phyloP scores from a whole-genome alignment of 1,139 yeast genomes.

The Candida tetrigidarum region DNA sequence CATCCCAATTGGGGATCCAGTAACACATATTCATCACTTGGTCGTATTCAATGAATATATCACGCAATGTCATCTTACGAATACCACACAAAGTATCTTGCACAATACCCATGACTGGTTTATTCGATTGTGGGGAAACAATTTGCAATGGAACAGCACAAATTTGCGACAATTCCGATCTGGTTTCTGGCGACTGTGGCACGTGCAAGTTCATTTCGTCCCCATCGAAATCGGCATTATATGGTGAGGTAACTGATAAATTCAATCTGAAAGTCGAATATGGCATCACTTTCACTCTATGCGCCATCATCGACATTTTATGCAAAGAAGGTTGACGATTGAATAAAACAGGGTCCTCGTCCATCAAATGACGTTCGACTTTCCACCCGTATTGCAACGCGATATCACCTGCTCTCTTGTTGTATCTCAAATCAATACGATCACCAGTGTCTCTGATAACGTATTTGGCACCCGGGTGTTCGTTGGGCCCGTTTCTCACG shows the following conservation, averaged over 20 bases:
- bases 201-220: constrained; percentile 99
- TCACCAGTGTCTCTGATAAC: constrained; percentile 99
- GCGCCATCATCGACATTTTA: constrained; percentile 99
- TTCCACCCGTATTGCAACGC: constrained; percentile 99
- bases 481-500: constrained; percentile 98
- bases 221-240: constrained; percentile 99
- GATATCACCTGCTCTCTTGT: constrained; percentile 98
- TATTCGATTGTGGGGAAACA: constrained; percentile 97
- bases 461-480: constrained; percentile 99
- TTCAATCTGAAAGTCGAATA: constrained; percentile 97
- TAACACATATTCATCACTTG: constrained; percentile 96
- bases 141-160: constrained; percentile 98
- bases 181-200: constrained; percentile 97
- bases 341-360: constrained; percentile 95
- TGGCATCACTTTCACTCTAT: constrained; percentile 98
- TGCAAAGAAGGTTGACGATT: constrained; percentile 99
- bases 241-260: constrained; percentile 96
- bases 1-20: constrained; percentile 99
- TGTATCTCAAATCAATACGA: constrained; percentile 95
- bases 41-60: constrained; percentile 84
- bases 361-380: constrained; percentile 98
- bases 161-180: constrained; percentile 93
- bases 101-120: constrained; percentile 99
- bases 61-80: constrained; percentile 93
- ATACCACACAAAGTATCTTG: constrained; percentile 98